Conservation (phyloP, 2,329 filamentous ascomycete species). For the Curvularia lunata region DNA sequence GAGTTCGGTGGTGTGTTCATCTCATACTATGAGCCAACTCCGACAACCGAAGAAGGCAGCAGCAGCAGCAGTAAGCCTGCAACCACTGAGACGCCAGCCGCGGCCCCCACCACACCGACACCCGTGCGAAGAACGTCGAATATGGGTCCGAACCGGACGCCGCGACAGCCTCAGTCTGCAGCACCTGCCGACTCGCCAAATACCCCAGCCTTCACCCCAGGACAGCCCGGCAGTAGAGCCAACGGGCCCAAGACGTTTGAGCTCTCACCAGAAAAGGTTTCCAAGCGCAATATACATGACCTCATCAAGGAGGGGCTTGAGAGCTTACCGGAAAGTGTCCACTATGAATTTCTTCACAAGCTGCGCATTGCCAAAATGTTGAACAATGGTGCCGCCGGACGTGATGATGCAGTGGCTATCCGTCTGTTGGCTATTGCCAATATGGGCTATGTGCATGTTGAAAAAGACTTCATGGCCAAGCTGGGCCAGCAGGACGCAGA, state of each 20-base stretch:
- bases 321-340: constrained; percentile 73
- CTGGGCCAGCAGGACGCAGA: constrained; percentile 87
- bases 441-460: constrained; percentile 84
- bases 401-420: constrained; percentile 78
- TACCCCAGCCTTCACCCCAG: constrained; percentile 52
- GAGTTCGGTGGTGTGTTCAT: constrained; percentile 83
- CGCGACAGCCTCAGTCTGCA: constrained; percentile 54
- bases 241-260: constrained; percentile 60
- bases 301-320: constrained; percentile 52
- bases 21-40: constrained; percentile 71
- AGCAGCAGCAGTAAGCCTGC: constrained; percentile 22
- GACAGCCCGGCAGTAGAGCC: constrained; percentile 33
- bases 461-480: constrained; percentile 82
- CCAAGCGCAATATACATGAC: constrained; percentile 50
- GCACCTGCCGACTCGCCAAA: constrained; percentile 58
- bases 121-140: constrained; percentile 71
- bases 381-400: constrained; percentile 66
- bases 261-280: constrained; percentile 61
- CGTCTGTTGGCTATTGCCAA: constrained; percentile 89
- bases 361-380: constrained; percentile 85
- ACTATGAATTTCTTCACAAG: constrained; percentile 85
- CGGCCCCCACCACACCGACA: constrained; percentile 74
- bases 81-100: constrained; percentile 52
- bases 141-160: constrained; percentile 58
- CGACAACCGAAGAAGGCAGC: constrained; percentile 35